Evolutionary conservation across 306 rosid genomes (phyloP).

Genomic region (Begonia loranthoides): DNA sequence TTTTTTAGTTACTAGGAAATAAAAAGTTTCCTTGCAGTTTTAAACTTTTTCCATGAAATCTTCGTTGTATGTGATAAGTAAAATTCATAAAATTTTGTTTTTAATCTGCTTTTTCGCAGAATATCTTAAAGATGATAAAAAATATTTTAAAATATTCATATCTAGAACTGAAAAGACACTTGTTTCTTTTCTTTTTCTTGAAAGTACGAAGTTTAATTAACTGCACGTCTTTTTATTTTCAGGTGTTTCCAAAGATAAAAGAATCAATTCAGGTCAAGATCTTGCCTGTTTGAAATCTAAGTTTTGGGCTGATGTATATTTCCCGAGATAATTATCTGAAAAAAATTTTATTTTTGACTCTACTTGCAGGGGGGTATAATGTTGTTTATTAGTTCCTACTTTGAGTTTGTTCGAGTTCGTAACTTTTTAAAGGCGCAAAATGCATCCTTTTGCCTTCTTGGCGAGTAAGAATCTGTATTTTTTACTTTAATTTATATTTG

Average conservation of each 20-base stretch:
- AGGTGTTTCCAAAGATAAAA: conserved; percentile 84
- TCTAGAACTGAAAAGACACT: neutral
- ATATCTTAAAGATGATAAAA: no score
- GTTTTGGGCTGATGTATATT: neutral
- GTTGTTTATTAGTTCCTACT: conserved; percentile 75
- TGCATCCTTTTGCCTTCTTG: conserved; percentile 83
- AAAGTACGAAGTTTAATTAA: no score
- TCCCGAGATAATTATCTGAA: neutral
- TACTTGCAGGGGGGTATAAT: conserved; percentile 69
- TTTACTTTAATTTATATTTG: conserved; percentile 4
- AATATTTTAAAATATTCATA: no score
- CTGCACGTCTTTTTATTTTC: conserved; percentile 16
- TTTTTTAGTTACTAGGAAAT: no score
- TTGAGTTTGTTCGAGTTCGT: conserved; percentile 64
- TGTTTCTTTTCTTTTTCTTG: neutral
- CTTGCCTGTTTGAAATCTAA: neutral
- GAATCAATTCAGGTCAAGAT: conserved; percentile 55
- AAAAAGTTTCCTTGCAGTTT: no score
- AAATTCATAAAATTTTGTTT: no score
- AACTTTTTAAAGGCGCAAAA: conserved; percentile 72
- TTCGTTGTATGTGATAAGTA: no score
- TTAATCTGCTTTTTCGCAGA: no score
- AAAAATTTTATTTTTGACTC: conserved; percentile 3
- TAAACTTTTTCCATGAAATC: no score
- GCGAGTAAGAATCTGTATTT: conserved; percentile 57